A percentile compares a stretch with the other conserved stretches of the same genome.
These are phyloP conservation scores for Suzukiozyma palmioleophila DNA, from an alignment of 1,139 yeast species.

Conservation along the genomic window DNA sequence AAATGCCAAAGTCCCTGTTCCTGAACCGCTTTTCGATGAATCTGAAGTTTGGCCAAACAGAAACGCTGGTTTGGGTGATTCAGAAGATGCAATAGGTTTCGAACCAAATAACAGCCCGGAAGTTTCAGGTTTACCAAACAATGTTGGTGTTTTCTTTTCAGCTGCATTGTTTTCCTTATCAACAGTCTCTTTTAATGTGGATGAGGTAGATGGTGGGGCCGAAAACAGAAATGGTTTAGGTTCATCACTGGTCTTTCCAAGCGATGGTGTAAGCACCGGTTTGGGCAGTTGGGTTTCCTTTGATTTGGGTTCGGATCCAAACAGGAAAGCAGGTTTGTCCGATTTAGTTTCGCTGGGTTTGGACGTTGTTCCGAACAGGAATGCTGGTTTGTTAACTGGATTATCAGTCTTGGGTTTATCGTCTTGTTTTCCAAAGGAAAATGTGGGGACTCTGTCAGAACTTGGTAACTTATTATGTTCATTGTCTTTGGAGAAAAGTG, in stretches of 20 bases:
- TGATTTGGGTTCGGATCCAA: slow-evolving; percentile 1
- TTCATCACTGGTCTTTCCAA: background rate
- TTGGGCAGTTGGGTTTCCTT: background rate
- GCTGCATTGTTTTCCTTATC: too few relatives aligned
- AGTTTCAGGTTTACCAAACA: slow-evolving; percentile 5
- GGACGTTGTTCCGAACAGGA: background rate
- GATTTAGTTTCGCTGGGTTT: background rate
- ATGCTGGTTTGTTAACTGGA: background rate
- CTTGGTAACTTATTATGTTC: slow-evolving; percentile 1
- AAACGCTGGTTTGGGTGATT: slow-evolving; percentile 2
- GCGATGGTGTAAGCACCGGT: background rate
- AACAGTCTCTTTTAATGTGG: too few relatives aligned
- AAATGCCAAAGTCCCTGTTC: slow-evolving; percentile 5
- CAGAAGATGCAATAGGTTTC: slow-evolving; percentile 4
- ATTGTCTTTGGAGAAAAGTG: too few relatives aligned
- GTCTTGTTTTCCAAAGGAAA: slow-evolving; percentile 9
- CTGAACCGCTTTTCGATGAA: background rate
- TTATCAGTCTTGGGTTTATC: background rate
- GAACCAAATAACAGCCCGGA: slow-evolving; percentile 11
- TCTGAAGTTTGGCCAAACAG: slow-evolving; percentile 2
- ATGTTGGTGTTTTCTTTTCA: background rate
- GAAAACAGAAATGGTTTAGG: background rate
- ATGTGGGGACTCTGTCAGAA: slow-evolving; percentile 5
- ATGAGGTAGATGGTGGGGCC: background rate
- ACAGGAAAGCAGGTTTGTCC: slow-evolving; percentile 6